Evolutionary conservation across 495 filamentous ascomycete genomes (phyloP).

Genomic region (Parathielavia appendiculata): DNA sequence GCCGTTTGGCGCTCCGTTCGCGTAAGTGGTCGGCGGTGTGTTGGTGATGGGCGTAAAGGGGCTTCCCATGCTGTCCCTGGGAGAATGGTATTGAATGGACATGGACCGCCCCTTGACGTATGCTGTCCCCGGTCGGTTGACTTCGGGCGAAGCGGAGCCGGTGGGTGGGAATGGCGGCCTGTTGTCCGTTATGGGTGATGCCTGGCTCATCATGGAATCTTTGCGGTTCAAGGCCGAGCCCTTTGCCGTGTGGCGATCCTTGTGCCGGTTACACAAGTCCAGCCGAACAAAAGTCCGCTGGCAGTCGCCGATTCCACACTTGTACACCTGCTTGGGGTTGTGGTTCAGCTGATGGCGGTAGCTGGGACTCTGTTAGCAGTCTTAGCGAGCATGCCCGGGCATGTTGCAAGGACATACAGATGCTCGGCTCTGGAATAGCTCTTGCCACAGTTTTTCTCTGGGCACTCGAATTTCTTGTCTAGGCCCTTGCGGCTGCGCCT

Average conservation of each 20-base stretch:
- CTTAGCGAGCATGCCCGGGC: background rate
- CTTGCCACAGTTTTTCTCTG: conserved; percentile 84
- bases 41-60: conserved; percentile 47
- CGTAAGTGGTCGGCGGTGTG: conserved; percentile 42
- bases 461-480: conserved; percentile 94
- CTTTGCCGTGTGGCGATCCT: conserved; percentile 91
- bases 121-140: conserved; percentile 41
- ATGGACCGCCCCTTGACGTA: conserved; percentile 41
- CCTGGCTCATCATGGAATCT: conserved; percentile 64
- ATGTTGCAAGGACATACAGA: conserved; percentile 50
- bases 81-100: conserved; percentile 50
- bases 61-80: conserved; percentile 44
- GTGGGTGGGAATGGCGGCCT: conserved; percentile 40
- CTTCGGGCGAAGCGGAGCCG: conserved; percentile 48
- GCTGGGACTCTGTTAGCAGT: conserved; percentile 33
- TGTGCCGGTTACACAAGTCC: conserved; percentile 88
- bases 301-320: conserved; percentile 90
- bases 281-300: conserved; percentile 87
- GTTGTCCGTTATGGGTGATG: conserved; percentile 45
- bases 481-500: conserved; percentile 79
- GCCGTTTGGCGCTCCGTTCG: conserved; percentile 37
- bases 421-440: conserved; percentile 96
- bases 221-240: conserved; percentile 92
- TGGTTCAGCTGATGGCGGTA: conserved; percentile 94
- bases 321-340: conserved; percentile 92